A percentile compares a stretch with the other conserved stretches of the same genome.
Evolutionary conservation across 2,329 filamentous ascomycete species (phyloP).

Genomic region (Chrysosporium keratinophilum): DNA sequence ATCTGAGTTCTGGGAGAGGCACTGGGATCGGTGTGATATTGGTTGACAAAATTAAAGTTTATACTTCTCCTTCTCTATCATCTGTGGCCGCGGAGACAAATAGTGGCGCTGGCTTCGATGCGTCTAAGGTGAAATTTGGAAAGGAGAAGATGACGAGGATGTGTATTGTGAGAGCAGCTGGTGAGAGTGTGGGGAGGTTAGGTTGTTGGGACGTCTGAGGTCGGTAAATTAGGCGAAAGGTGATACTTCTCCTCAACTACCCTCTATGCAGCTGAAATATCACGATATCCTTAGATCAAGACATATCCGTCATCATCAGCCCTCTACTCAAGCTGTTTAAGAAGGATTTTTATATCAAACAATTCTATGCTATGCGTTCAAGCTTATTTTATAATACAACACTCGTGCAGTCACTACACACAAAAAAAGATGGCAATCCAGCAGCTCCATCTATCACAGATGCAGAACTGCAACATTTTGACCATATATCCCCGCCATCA

Average conservation of each 20-base stretch:
- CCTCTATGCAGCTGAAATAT: too few relatives aligned
- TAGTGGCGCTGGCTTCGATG: not conserved
- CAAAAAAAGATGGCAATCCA: not conserved
- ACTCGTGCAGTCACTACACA: slow-evolving; percentile 2
- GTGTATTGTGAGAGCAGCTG: slow-evolving; percentile 74
- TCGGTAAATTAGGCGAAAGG: not conserved
- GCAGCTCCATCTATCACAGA: slow-evolving; percentile 2
- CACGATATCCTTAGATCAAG: not conserved
- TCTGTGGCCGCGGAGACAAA: not conserved
- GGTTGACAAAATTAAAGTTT: slow-evolving; percentile 44
- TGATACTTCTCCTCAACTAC: too few relatives aligned
- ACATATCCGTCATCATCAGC: not conserved
- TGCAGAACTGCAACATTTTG: too few relatives aligned
- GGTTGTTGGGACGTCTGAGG: slow-evolving; percentile 56
- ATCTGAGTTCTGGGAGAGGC: slow-evolving; percentile 63
- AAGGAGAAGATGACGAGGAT: slow-evolving; percentile 22
- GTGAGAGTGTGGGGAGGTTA: slow-evolving; percentile 67
- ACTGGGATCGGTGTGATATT: slow-evolving; percentile 64
- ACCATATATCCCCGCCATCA: not conserved
- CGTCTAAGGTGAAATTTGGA: not conserved
- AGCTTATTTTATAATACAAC: slow-evolving; percentile 6
- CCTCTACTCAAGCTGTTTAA: not conserved
- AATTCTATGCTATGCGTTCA: slow-evolving; percentile 1
- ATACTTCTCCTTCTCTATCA: not conserved
- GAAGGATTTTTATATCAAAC: not conserved